Percentiles rank a stretch among this genome's conserved stretches.
These are phyloP conservation scores for Coriolopsis trogii DNA, from an alignment of 1,284 basidiomycete species.

Conservation along the genomic window DNA sequence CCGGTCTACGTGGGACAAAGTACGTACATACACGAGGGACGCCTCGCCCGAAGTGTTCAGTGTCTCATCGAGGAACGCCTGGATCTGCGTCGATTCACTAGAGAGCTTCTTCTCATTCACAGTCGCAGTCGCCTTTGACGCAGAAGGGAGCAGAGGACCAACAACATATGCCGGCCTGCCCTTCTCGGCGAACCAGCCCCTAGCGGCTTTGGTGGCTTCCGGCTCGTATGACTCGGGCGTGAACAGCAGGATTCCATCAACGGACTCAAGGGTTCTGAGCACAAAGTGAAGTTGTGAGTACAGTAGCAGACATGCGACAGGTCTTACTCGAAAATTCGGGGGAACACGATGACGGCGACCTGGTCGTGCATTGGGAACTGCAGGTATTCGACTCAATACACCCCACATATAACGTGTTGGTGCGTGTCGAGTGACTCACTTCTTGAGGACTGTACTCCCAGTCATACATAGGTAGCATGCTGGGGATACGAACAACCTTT, in stretches of 20 bases:
- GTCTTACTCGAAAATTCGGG: constrained; percentile 8
- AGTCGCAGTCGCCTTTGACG: not conserved
- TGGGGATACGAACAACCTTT: constrained; percentile 20
- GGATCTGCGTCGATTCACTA: constrained; percentile 12
- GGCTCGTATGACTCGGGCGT: constrained; percentile 26
- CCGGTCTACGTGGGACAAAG: too few species aligned
- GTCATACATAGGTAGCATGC: constrained; percentile 29
- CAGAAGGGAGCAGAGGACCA: constrained; percentile 22
- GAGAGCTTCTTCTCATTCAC: constrained; percentile 20
- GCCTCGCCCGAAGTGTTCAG: constrained; percentile 21
- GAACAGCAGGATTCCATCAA: constrained; percentile 22
- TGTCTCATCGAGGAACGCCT: constrained; percentile 21
- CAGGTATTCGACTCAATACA: not conserved
- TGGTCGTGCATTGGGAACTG: not conserved
- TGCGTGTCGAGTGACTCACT: constrained; percentile 13
- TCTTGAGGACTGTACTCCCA: constrained; percentile 27
- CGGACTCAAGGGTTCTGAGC: constrained; percentile 10
- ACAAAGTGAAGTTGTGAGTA: not conserved
- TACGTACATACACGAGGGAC: constrained; percentile 30
- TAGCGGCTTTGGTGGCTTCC: constrained; percentile 14
- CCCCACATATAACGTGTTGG: not conserved
- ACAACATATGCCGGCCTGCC: constrained; percentile 13
- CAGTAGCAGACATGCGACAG: not conserved
- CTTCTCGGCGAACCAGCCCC: constrained; percentile 21
- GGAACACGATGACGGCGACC: constrained; percentile 1